Evolutionary conservation across 2,329 filamentous ascomycete species (phyloP).

Genomic region (Aspergillus tamarii): DNA sequence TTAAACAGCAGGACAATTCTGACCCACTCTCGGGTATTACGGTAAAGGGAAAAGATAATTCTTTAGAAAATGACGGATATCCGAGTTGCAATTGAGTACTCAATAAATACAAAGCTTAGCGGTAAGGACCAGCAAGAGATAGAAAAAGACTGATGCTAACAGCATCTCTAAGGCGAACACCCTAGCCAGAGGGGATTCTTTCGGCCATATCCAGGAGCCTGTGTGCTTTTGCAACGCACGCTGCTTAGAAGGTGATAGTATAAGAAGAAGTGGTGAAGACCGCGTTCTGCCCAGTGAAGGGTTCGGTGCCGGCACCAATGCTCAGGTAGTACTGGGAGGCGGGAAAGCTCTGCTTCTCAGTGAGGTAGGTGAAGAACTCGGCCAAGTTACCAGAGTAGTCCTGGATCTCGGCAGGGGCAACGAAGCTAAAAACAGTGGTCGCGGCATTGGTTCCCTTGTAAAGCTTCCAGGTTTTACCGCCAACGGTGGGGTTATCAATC

Average conservation of each 20-base stretch:
- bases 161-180: not conserved
- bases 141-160: not conserved
- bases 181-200: not conserved
- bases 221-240: not conserved
- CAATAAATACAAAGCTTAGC: not conserved
- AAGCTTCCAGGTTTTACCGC: constrained; percentile 56
- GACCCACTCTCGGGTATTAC: not conserved
- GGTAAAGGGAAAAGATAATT: not conserved
- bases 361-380: constrained; percentile 58
- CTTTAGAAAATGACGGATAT: not conserved
- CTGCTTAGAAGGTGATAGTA: constrained; percentile 26
- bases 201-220: not conserved
- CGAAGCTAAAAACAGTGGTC: constrained; percentile 59
- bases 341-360: constrained; percentile 51
- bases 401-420: constrained; percentile 47
- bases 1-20: not conserved
- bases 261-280: constrained; percentile 48
- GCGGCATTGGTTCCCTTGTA: constrained; percentile 60
- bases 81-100: not conserved
- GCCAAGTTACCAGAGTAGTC: constrained; percentile 59
- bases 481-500: constrained; percentile 55
- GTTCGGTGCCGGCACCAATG: constrained; percentile 59
- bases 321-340: constrained; percentile 54
- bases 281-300: constrained; percentile 55
- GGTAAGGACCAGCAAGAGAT: not conserved